phyloP scores from a whole-genome alignment of 441 rosid species.

The Lagerstroemia fauriei region DNA sequence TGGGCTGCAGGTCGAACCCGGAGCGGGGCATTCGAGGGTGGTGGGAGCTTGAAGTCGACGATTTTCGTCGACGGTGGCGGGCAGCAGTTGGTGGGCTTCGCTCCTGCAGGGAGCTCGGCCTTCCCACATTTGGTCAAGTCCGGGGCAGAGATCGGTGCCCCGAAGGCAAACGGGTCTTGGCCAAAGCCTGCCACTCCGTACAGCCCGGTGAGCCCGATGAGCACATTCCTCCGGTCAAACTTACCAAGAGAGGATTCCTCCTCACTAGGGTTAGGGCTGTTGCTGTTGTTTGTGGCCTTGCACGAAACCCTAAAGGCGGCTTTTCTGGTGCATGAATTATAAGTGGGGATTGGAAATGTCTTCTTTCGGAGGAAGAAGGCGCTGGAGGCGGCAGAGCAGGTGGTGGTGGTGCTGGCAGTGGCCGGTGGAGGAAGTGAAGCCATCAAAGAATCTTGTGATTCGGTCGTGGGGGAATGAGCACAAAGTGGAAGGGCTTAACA shows the following conservation, averaged over 20 bases:
- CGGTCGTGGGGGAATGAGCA: background rate
- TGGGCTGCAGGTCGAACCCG: constrained; percentile 59
- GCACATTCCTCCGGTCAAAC: constrained; percentile 52
- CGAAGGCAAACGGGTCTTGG: constrained; percentile 32
- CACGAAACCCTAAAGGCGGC: constrained; percentile 30
- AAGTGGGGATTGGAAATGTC: constrained; percentile 25
- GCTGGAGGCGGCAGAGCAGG: constrained; percentile 11
- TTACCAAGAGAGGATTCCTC: constrained; percentile 27
- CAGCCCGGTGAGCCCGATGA: constrained; percentile 50
- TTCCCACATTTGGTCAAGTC: constrained; percentile 42
- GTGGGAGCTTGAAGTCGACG: constrained; percentile 46
- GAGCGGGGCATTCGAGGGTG: constrained; percentile 26
- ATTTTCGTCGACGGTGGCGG: constrained; percentile 47
- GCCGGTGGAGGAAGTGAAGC: constrained; percentile 31
- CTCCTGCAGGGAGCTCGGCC: constrained; percentile 45
- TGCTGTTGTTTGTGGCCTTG: constrained; percentile 26
- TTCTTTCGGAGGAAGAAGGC: constrained; percentile 29
- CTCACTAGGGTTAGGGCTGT: background rate
- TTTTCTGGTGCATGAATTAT: constrained; percentile 7
- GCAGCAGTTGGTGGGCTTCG: constrained; percentile 48
- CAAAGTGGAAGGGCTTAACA: background rate
- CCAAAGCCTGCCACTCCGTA: constrained; percentile 37
- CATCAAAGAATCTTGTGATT: constrained; percentile 26
- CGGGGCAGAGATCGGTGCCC: constrained; percentile 42
- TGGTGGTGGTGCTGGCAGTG: constrained; percentile 15